These are phyloP conservation scores for Petunia hybrid DNA, from an alignment of 305 asterid species.

Conservation along the genomic window DNA sequence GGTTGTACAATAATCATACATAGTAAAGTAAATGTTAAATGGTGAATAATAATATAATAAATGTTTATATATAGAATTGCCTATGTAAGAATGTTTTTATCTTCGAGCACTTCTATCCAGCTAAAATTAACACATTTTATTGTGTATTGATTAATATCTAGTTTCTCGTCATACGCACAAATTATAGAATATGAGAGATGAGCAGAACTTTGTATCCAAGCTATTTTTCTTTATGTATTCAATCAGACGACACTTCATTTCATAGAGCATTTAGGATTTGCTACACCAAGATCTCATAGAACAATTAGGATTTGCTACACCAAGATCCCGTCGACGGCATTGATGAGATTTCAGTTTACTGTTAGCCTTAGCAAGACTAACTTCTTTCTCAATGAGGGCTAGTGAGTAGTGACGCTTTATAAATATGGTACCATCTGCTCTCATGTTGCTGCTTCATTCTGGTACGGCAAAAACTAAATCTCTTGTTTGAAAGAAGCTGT, in stretches of 20 bases:
- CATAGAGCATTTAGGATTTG: not conserved
- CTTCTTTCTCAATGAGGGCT: not conserved
- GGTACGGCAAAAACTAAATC: not conserved
- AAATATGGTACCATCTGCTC: not conserved
- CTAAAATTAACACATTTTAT: too few relatives aligned
- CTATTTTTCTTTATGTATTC: not conserved
- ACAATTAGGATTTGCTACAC: not conserved
- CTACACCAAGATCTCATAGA: not conserved
- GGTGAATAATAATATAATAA: too few relatives aligned
- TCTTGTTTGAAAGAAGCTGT: not conserved
- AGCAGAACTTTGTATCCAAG: not conserved
- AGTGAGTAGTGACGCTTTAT: not conserved
- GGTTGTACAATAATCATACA: too few relatives aligned
- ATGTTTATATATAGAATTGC: too few relatives aligned
- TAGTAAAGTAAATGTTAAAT: too few relatives aligned
- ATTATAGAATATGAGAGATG: too few relatives aligned
- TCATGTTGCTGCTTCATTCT: not conserved
- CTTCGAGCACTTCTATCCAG: too few relatives aligned
- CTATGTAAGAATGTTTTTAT: too few relatives aligned
- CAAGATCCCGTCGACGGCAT: not conserved
- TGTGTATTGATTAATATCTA: too few relatives aligned
- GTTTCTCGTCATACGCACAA: too few relatives aligned
- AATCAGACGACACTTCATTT: not conserved
- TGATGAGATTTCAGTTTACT: not conserved
- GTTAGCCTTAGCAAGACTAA: not conserved